Conservation (phyloP, 2,329 filamentous ascomycete genomes). For the Beauveria asiatica region DNA sequence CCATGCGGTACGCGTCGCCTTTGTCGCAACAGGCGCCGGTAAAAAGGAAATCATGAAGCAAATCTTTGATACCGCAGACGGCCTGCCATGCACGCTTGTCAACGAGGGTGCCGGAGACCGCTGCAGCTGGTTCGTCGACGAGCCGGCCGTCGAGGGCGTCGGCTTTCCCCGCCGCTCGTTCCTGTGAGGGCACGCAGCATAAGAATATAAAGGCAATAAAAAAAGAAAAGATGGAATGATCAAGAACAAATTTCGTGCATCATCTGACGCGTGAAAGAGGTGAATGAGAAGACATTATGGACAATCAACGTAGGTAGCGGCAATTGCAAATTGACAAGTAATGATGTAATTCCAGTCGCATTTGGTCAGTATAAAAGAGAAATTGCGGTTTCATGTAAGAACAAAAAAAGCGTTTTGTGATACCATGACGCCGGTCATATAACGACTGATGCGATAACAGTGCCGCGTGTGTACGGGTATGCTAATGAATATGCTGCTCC, state of each 20-base stretch:
- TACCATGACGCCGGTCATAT: background rate
- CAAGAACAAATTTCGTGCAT: background rate
- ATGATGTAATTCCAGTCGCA: background rate
- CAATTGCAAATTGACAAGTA: background rate
- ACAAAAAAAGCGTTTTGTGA: background rate
- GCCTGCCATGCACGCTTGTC: constrained; percentile 77
- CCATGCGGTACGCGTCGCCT: constrained; percentile 78
- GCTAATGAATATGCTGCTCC: background rate
- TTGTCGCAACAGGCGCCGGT: constrained; percentile 78
- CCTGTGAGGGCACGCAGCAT: constrained; percentile 27
- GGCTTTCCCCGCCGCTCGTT: constrained; percentile 68
- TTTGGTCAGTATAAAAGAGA: background rate
- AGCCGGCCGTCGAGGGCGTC: constrained; percentile 76
- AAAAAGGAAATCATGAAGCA: constrained; percentile 90
- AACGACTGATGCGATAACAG: background rate
- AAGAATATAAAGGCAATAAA: background rate
- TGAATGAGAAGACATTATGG: background rate
- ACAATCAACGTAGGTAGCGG: background rate
- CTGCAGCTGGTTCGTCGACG: constrained; percentile 92
- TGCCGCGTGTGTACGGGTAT: background rate
- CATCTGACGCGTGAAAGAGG: background rate
- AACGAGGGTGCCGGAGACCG: constrained; percentile 78
- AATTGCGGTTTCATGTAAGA: background rate
- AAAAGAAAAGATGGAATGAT: background rate
- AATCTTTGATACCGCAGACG: constrained; percentile 75